A percentile compares a stretch with the other conserved stretches of the same genome.
Conservation (phyloP, 2,329 filamentous ascomycete species). For the Penicillium corylophilum region DNA sequence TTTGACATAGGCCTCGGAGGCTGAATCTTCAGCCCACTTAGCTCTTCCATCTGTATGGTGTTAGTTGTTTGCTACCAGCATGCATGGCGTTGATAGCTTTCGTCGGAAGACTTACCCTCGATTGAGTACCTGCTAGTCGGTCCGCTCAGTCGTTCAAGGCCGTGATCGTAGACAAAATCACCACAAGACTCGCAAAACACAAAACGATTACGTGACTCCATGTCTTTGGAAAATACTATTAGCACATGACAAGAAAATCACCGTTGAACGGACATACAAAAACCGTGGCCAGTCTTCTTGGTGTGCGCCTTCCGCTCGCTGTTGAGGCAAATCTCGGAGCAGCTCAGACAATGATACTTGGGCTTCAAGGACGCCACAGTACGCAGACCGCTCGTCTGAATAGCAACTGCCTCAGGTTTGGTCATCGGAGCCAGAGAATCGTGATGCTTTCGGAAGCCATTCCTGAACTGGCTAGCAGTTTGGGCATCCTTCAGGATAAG, state of each 20-base stretch:
- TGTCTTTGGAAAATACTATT: constrained; percentile 30
- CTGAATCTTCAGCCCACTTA: constrained; percentile 43
- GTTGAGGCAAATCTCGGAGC: constrained; percentile 32
- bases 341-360: constrained; percentile 41
- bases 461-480: constrained; percentile 37
- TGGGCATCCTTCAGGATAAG: constrained; percentile 32
- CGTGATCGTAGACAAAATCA: constrained; percentile 45
- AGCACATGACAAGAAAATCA: background rate
- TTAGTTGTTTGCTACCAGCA: background rate
- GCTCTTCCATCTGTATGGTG: constrained; percentile 30
- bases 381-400: constrained; percentile 21
- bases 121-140: constrained; percentile 17
- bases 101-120: constrained; percentile 2
- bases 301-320: constrained; percentile 36
- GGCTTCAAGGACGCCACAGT: constrained; percentile 36
- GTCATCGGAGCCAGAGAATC: constrained; percentile 30
- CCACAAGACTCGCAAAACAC: constrained; percentile 42
- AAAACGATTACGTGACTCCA: constrained; percentile 41
- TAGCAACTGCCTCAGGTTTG: constrained; percentile 21
- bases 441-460: constrained; percentile 33
- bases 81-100: background rate
- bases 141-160: constrained; percentile 37
- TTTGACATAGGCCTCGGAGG: constrained; percentile 74
- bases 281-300: constrained; percentile 40
- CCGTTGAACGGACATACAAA: constrained; percentile 33